Conservation (phyloP, 2,329 filamentous ascomycete species). For the Ophiostoma novo-ulmi region DNA sequence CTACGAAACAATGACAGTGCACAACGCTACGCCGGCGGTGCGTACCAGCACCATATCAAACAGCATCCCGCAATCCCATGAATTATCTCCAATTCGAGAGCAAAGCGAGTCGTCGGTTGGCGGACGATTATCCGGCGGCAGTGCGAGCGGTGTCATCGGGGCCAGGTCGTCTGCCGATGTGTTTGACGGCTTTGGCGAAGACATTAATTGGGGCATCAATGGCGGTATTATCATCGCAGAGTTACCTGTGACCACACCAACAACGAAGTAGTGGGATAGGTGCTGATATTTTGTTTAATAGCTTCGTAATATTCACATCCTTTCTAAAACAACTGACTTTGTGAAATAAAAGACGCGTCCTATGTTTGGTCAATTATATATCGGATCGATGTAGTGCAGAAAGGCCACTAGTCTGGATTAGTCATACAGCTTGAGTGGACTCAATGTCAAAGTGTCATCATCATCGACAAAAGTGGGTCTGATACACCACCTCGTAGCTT, state of each 20-base stretch:
- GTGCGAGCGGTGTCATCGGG: not conserved
- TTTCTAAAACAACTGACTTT: too few relatives aligned
- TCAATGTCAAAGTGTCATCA: conserved; percentile 17
- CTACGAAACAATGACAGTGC: conserved; percentile 4
- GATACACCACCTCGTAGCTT: not conserved
- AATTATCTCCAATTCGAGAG: conserved; percentile 7
- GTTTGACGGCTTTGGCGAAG: not conserved
- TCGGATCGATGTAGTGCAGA: not conserved
- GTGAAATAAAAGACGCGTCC: too few relatives aligned
- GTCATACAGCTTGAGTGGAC: not conserved
- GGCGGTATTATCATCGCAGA: not conserved
- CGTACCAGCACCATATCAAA: not conserved
- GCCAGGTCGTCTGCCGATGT: not conserved
- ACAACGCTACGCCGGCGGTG: not conserved
- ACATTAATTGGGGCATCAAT: conserved; percentile 1
- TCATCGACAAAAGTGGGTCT: not conserved
- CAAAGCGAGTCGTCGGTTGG: conserved; percentile 6
- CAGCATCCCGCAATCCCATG: not conserved
- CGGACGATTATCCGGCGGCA: not conserved
- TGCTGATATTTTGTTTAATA: not conserved
- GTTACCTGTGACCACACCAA: not conserved
- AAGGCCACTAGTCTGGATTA: not conserved
- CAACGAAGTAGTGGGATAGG: not conserved
- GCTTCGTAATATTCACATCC: too few relatives aligned
- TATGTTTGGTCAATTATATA: not conserved